These are phyloP conservation scores for Botrytis byssoidea DNA, from an alignment of 2,329 filamentous ascomycete species.

Conservation along the genomic window DNA sequence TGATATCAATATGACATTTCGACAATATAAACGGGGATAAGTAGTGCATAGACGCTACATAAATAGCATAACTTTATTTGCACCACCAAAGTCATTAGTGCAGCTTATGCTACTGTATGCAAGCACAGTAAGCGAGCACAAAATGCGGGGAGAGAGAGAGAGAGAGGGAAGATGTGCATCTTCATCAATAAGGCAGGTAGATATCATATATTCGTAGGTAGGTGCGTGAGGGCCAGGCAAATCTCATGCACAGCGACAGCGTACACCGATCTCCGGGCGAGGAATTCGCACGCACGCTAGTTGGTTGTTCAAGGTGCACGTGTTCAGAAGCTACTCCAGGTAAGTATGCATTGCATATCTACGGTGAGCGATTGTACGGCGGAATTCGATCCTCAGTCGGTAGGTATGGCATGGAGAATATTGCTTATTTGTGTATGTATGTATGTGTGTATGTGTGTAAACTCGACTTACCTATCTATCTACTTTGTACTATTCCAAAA, in stretches of 20 bases:
- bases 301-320: neutral
- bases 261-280: neutral
- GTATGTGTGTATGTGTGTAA: neutral
- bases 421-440: neutral
- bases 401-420: neutral
- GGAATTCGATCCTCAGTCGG: neutral
- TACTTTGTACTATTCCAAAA: neutral
- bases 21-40: neutral
- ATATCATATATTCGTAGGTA: neutral
- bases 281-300: neutral
- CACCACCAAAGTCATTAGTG: neutral
- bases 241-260: neutral
- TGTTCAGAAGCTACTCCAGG: neutral
- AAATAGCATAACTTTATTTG: constrained; percentile 18
- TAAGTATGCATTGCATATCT: neutral
- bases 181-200: neutral
- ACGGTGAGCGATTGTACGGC: neutral
- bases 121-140: neutral
- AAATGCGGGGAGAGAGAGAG: neutral
- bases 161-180: no score
- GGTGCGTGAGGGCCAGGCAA: neutral
- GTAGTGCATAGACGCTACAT: constrained; percentile 1
- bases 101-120: neutral
- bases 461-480: neutral
- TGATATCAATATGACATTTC: neutral